Base-by-base conservation (phyloP, 352 stramenopile species). In the Pythium brachiatum region DNA sequence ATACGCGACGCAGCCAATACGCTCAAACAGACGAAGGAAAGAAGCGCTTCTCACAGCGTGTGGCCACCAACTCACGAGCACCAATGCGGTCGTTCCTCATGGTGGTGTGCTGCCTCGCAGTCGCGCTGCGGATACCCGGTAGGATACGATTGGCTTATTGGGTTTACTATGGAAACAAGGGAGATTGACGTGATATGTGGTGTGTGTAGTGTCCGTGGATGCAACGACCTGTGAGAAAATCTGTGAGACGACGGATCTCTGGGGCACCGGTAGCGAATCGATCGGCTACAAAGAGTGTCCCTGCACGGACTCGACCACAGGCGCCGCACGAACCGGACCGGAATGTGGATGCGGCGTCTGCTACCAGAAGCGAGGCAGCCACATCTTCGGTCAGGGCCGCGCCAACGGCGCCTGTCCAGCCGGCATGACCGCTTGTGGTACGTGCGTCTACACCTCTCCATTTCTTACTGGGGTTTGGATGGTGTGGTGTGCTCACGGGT, bases 261-360 rank as follows among this genome's bases (percentile, higher is more conserved):
- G 44, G 53, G 60, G 60, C 12, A 53, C 2, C 20, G 46, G 60
- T 16, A 16, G 32, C 11, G 2, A 9, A 7, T 16, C 27, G 12
- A 48, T 18, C 3, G 12, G 8, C 0, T 66, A 25, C 15, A 8
- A 34, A 27, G 7, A 8, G 27, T 66, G 60, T 16, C 16, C 57
- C 23, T 66, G 60, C 43, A 31, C 51, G 32, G 55, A 46, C 15
- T 36, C 46, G 32, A 27, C 47, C 13, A 34, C 26, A 5, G 29
- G 29, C 32, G 60, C 48, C 0, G 20, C 34, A 0, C 55, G 62
- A 11, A 32, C 55, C 3, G 62, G 62, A 6, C 29, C 62, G 7
- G 57, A 57, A 13, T 69, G 62, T 46, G 50, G 8, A 1, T 69
- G 62, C 51, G 55, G 55, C 23, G 43, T 60, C 26, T 69, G 62